Evolutionary conservation across 1,284 basidiomycete species (phyloP).

Genomic region (Thecaphora frezii): DNA sequence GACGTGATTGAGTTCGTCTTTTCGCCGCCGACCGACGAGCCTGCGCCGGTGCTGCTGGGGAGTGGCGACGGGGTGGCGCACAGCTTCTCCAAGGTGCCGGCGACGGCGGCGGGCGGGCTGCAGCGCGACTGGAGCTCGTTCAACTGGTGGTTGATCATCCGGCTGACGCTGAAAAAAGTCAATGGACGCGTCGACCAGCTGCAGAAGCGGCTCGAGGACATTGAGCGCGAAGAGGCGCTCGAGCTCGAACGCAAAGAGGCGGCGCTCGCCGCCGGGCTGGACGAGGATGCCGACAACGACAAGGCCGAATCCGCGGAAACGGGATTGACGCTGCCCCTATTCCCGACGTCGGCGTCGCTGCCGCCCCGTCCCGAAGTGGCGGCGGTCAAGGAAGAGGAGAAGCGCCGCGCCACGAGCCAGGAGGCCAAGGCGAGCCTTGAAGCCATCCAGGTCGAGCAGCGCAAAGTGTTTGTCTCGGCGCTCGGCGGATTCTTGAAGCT

Average conservation of each 20-base stretch:
- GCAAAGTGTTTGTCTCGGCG: slow-evolving; percentile 49
- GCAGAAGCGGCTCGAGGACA: slow-evolving; percentile 37
- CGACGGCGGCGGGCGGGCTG: slow-evolving; percentile 2
- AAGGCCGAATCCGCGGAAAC: neutral
- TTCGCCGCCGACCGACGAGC: slow-evolving; percentile 43
- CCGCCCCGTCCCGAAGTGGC: slow-evolving; percentile 12
- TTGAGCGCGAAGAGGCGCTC: slow-evolving; percentile 32
- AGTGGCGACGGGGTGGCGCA: slow-evolving; percentile 12
- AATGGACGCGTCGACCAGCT: slow-evolving; percentile 56
- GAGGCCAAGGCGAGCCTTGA: slow-evolving; percentile 42
- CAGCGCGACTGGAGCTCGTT: slow-evolving; percentile 51
- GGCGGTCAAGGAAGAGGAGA: slow-evolving; percentile 7
- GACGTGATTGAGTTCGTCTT: slow-evolving; percentile 90
- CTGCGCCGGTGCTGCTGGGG: slow-evolving; percentile 4
- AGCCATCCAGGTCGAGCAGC: slow-evolving; percentile 51
- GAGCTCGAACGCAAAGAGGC: slow-evolving; percentile 35
- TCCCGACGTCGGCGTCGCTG: slow-evolving; percentile 30
- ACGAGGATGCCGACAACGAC: slow-evolving; percentile 5
- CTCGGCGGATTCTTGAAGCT: slow-evolving; percentile 34
- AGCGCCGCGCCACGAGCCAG: slow-evolving; percentile 11
- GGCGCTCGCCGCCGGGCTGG: slow-evolving; percentile 24
- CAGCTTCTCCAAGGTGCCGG: slow-evolving; percentile 10
- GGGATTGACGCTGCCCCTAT: slow-evolving; percentile 26
- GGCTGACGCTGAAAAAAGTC: slow-evolving; percentile 55
- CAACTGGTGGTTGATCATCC: slow-evolving; percentile 47